Evolutionary conservation across 192 early-diverging fungal species (phyloP), one percentile per base, ranked within the genome.

Genomic region (Podila epicladia): DNA sequence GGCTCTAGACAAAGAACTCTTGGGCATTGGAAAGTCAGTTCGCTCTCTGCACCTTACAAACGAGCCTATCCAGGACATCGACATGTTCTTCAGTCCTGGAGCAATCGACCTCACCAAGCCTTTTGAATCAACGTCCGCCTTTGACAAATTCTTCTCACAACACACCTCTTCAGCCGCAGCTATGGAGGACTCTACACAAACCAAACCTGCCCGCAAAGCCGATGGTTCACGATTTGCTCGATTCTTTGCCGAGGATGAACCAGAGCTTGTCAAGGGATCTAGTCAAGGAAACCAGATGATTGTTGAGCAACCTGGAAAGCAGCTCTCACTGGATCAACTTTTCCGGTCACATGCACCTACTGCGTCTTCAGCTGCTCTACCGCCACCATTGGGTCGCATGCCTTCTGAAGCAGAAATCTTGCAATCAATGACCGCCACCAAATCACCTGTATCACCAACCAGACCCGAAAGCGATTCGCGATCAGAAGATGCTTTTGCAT

Each of bases 161-260:
- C 85, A 86, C 63, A 67, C 72, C 53, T 63, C 75, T 32, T 82
- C 85, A 2, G 75, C 67, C 6, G 70, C 77, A 22, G 15, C 75
- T 11, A 31, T n/a, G 15, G 69, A 60, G 4, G 74, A 72, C 8
- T 32, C 32, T 9, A 19, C 37, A 20, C 37, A 57, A 31, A 51
- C 29, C 28, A 73, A 64, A 12, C 58, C 73, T 38, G 51, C 58
- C 6, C 61, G 78, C 17, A 82, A 84, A 41, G 82, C 87, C 24
- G 83, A 85, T n/a, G 85, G 84, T 0, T 90, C 89, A 5, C 86
- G 89, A 17, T 90, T 90, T 73, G 89, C 89, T 5, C 83, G 82
- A 15, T 90, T 90, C 77, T 90, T 90, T 73, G 65, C 82, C 31
- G 77, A 82, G 32, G 88, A 83, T 49, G 71, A 76, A n/a, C 75